Evolutionary conservation across 345 rosid genomes (phyloP).

Genomic region (Eucalyptus cloeziana): DNA sequence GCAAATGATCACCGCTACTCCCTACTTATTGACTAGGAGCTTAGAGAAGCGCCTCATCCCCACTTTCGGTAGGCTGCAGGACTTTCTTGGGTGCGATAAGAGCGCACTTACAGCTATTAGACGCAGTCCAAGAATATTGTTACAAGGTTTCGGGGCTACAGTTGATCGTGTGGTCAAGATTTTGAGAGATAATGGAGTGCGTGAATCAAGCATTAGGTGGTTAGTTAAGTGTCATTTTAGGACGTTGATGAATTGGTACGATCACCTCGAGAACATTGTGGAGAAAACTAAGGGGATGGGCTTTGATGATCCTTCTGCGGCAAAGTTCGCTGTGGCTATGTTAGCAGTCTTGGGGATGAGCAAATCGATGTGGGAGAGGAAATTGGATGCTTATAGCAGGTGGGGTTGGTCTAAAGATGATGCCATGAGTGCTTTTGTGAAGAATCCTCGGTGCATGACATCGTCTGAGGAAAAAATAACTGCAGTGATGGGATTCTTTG

Average conservation of each 20-base stretch:
- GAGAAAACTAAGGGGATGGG: slow-evolving; percentile 3
- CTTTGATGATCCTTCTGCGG: background rate
- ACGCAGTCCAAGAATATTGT: background rate
- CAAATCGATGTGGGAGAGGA: background rate
- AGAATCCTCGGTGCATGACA: background rate
- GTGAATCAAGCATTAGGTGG: background rate
- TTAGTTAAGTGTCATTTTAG: background rate
- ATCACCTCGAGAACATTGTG: background rate
- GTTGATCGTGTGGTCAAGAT: background rate
- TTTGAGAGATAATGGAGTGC: slow-evolving; percentile 8
- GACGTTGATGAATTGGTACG: background rate
- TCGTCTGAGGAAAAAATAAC: too few relatives aligned
- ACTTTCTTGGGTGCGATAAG: background rate
- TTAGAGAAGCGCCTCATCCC: background rate
- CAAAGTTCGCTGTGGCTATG: background rate
- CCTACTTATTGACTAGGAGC: background rate
- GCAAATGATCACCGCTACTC: background rate
- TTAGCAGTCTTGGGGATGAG: background rate
- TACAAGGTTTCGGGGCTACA: background rate
- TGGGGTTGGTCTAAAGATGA: background rate
- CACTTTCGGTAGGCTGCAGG: background rate
- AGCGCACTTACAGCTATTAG: background rate
- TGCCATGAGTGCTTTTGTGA: background rate
- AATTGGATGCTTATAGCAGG: background rate
- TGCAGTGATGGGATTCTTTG: too few relatives aligned